These are phyloP conservation scores for Trichosporon asahii DNA, from an alignment of 1,284 basidiomycete species.

Conservation along the genomic window DNA sequence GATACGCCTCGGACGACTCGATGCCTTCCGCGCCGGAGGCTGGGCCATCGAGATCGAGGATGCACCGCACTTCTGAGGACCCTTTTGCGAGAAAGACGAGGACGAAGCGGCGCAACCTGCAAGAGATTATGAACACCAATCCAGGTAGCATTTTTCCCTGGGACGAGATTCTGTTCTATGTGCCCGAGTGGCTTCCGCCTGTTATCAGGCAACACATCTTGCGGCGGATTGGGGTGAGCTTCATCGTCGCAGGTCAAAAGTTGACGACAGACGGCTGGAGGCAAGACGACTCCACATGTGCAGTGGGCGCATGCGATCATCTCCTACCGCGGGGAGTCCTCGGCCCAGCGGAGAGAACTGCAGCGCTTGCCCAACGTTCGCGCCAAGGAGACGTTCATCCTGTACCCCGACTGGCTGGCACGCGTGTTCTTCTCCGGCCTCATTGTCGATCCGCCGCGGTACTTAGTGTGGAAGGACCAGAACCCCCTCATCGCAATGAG, in stretches of 20 bases:
- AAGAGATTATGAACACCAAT: not conserved
- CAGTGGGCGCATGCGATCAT: conserved; percentile 20
- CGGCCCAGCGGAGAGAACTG: conserved; percentile 12
- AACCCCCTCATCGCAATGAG: conserved; percentile 16
- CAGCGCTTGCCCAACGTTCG: not conserved
- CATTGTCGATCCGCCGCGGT: conserved; percentile 13
- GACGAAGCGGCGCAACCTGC: not conserved
- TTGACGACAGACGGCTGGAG: conserved; percentile 12
- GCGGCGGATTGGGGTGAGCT: conserved; percentile 8
- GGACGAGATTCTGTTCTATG: not conserved
- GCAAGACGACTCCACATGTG: not conserved
- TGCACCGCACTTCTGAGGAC: not conserved
- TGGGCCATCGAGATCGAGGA: not conserved
- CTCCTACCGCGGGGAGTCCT: not conserved
- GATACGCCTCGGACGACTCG: not conserved
- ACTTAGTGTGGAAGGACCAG: not conserved
- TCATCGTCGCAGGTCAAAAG: not conserved
- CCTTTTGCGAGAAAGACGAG: not conserved
- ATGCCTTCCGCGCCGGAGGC: not conserved
- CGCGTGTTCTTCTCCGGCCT: conserved; percentile 25
- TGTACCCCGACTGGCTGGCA: conserved; percentile 26
- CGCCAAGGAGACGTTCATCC: not conserved
- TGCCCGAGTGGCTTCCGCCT: not conserved
- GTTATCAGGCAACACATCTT: not conserved
- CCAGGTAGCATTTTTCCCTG: conserved; percentile 12